phyloP scores from a whole-genome alignment of 2,329 filamentous ascomycete genomes.

The Paecilomyces variotii region DNA sequence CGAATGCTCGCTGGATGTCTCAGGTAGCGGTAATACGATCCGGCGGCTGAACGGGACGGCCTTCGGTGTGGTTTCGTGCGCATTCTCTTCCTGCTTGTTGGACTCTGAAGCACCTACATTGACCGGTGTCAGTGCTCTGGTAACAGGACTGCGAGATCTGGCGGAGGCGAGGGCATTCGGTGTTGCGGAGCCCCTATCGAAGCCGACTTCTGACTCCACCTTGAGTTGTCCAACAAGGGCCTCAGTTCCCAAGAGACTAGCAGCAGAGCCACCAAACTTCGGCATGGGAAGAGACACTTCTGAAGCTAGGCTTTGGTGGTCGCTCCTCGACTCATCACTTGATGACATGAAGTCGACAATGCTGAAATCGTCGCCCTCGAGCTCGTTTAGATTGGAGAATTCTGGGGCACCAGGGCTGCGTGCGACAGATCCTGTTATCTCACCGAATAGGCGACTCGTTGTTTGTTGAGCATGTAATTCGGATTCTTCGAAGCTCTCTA shows the following conservation, averaged over 20 bases:
- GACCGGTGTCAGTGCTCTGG: slow-evolving; percentile 15
- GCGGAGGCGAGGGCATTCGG: slow-evolving; percentile 24
- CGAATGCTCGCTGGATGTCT: slow-evolving; percentile 29
- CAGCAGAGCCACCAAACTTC: slow-evolving; percentile 29
- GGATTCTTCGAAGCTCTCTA: slow-evolving; percentile 27
- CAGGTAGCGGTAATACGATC: slow-evolving; percentile 31
- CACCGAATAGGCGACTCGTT: slow-evolving; percentile 50
- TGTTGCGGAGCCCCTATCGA: slow-evolving; percentile 19
- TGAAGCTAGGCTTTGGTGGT: slow-evolving; percentile 28
- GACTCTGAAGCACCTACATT: slow-evolving; percentile 10
- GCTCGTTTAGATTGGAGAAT: slow-evolving; percentile 16
- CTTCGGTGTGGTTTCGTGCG: slow-evolving; percentile 22
- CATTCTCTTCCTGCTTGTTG: slow-evolving; percentile 8
- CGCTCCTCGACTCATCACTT: slow-evolving; percentile 32
- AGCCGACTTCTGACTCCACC: slow-evolving; percentile 37
- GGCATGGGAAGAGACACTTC: slow-evolving; percentile 29
- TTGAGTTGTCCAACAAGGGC: slow-evolving; percentile 40
- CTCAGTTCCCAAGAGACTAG: slow-evolving; percentile 42
- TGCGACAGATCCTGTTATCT: slow-evolving; percentile 50
- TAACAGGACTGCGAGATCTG: slow-evolving; percentile 23
- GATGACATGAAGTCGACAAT: slow-evolving; percentile 33
- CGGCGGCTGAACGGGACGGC: slow-evolving; percentile 26
- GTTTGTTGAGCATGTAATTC: slow-evolving; percentile 12
- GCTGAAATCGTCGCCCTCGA: slow-evolving; percentile 24
- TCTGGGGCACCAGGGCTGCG: slow-evolving; percentile 45